Conservation (phyloP, 208 protist genomes). For the Trypanosoma conorhini region DNA sequence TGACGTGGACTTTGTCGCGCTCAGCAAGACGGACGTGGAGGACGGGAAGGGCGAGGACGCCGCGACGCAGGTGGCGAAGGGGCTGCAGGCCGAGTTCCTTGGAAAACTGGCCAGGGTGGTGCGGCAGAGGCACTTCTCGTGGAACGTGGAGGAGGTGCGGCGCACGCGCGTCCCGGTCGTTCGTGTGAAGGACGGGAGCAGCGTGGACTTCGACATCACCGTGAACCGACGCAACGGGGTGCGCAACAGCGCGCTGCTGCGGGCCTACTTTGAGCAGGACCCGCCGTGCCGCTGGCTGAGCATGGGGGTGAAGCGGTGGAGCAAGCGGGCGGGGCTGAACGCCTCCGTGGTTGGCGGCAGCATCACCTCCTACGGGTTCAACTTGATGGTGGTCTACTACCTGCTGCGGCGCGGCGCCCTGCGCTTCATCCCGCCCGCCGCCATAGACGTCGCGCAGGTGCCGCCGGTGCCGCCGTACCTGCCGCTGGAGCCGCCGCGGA, state of each 20-base stretch:
- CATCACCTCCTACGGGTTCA: conserved; percentile 90
- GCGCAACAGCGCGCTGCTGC: conserved; percentile 83
- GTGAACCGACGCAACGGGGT: conserved; percentile 80
- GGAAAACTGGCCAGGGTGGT: conserved; percentile 22
- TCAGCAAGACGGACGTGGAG: conserved; percentile 40
- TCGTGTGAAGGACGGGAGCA: conserved; percentile 40
- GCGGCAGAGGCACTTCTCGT: conserved; percentile 39
- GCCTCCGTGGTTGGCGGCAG: conserved; percentile 56
- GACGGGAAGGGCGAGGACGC: conserved; percentile 62
- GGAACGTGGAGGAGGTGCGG: conserved; percentile 71
- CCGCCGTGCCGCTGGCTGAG: conserved; percentile 71
- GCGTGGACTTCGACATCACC: conserved; percentile 82
- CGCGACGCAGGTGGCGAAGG: conserved; percentile 64
- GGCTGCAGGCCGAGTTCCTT: conserved; percentile 67
- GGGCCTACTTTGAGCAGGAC: conserved; percentile 66
- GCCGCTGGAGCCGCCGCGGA: conserved; percentile 33
- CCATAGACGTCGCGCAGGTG: conserved; percentile 54
- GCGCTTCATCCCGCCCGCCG: conserved; percentile 49
- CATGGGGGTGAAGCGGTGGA: conserved; percentile 86
- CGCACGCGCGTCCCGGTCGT: conserved; percentile 86
- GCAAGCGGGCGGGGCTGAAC: conserved; percentile 80
- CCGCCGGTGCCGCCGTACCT: conserved; percentile 36
- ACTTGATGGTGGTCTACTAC: conserved; percentile 87
- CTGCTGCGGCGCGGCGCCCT: conserved; percentile 56
- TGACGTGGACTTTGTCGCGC: conserved; percentile 84